Percentiles rank a stretch among this genome's conserved stretches.
phyloP scores from a whole-genome alignment of 2,329 filamentous ascomycete genomes.

The Keithomyces neogunnii region DNA sequence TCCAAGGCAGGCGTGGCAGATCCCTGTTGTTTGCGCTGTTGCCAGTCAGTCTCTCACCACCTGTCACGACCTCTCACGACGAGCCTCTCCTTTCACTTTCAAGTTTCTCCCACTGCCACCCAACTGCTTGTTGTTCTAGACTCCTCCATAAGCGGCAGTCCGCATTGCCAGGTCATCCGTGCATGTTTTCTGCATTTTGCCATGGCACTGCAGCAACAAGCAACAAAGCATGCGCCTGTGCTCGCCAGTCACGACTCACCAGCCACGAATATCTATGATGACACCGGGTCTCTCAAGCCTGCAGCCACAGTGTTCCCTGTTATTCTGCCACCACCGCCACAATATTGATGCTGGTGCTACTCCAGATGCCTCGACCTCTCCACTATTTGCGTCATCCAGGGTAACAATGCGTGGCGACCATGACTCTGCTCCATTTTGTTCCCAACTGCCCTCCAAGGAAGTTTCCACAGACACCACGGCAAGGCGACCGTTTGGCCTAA shows the following conservation, averaged over 20 bases:
- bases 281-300: not conserved
- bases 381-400: conserved; percentile 1
- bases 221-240: too few species aligned
- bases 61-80: too few species aligned
- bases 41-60: too few species aligned
- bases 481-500: not conserved
- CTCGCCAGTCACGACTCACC: not conserved
- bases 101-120: too few species aligned
- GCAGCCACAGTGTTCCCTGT: not conserved
- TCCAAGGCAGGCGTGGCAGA: conserved; percentile 1
- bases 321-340: not conserved
- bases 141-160: too few species aligned
- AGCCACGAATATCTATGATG: not conserved
- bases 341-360: not conserved
- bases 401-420: not conserved
- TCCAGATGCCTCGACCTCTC: too few species aligned
- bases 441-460: not conserved
- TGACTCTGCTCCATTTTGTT: not conserved
- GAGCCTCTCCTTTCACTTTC: too few species aligned
- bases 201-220: too few species aligned
- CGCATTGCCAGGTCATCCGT: too few species aligned
- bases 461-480: not conserved
- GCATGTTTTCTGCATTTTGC: too few species aligned
- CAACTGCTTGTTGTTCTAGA: too few species aligned
- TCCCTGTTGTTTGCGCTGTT: not conserved